A percentile compares a stretch with the other conserved stretches of the same genome.
Conservation (phyloP, 1,139 yeast genomes). For the Protomyces macrosporus region DNA sequence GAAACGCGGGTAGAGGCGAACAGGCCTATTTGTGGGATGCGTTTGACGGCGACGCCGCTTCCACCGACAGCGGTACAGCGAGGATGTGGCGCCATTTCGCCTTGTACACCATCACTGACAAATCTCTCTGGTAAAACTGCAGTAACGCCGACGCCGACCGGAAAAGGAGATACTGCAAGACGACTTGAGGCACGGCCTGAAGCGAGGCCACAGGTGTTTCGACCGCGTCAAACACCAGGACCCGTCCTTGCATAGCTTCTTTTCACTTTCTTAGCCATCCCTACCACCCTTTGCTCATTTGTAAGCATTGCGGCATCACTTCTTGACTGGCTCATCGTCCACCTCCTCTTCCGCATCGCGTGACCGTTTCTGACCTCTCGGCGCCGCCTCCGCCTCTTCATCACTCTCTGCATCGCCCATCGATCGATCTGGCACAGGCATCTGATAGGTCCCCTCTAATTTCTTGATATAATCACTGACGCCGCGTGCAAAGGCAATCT, state of each 20-base stretch:
- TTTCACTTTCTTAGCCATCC: too few species aligned
- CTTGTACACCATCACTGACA: too few species aligned
- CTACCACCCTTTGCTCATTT: background rate
- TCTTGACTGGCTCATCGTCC: background rate
- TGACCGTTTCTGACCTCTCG: conserved; percentile 29
- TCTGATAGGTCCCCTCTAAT: conserved; percentile 36
- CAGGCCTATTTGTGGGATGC: background rate
- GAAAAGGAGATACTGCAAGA: too few species aligned
- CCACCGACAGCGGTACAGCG: background rate
- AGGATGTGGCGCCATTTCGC: too few species aligned
- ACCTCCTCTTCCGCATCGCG: conserved; percentile 30
- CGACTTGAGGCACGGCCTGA: too few species aligned
- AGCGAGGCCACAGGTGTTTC: too few species aligned
- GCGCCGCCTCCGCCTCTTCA: conserved; percentile 13
- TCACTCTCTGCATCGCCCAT: conserved; percentile 32
- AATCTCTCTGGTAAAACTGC: too few species aligned
- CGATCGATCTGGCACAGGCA: conserved; percentile 24
- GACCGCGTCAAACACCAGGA: too few species aligned
- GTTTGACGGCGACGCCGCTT: background rate
- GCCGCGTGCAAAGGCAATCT: conserved; percentile 46
- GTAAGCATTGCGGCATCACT: background rate
- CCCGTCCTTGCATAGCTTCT: too few species aligned
- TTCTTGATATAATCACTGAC: conserved; percentile 38
- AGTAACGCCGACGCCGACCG: too few species aligned
- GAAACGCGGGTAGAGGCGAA: background rate